phyloP scores from a whole-genome alignment of 441 rosid species.

The Viola pubescens region DNA sequence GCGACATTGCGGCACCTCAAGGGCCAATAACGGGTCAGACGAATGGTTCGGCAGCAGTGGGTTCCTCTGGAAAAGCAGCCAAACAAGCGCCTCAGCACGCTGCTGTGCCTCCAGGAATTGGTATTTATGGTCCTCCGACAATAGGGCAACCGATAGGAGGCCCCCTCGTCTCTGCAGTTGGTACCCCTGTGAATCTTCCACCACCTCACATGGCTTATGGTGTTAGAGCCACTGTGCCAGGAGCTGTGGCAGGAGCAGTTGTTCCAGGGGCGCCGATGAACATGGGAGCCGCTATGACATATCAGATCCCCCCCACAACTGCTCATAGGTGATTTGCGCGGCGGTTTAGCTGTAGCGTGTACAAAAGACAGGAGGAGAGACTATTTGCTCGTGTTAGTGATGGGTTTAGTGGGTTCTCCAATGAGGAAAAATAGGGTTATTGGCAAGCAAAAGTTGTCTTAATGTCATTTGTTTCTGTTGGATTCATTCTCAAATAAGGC shows the following conservation, averaged over 20 bases:
- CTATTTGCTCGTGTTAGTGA: slow-evolving; percentile 25
- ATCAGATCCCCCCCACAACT: slow-evolving; percentile 63
- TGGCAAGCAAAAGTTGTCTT: slow-evolving; percentile 26
- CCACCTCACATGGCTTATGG: slow-evolving; percentile 70
- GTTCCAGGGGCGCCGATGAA: slow-evolving; percentile 81
- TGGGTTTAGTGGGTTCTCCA: slow-evolving; percentile 21
- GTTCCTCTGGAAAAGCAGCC: slow-evolving; percentile 45
- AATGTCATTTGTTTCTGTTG: slow-evolving; percentile 22
- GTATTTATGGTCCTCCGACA: slow-evolving; percentile 60
- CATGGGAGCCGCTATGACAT: slow-evolving; percentile 48
- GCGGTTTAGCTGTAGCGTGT: slow-evolving; percentile 29
- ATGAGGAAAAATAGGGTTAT: slow-evolving; percentile 31
- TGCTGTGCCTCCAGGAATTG: slow-evolving; percentile 44
- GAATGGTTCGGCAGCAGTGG: slow-evolving; percentile 45
- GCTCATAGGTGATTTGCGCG: slow-evolving; percentile 49
- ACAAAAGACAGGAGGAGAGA: slow-evolving; percentile 45
- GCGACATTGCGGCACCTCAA: slow-evolving; percentile 60
- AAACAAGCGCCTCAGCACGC: slow-evolving; percentile 50
- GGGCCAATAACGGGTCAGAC: slow-evolving; percentile 94
- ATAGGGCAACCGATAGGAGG: slow-evolving; percentile 88
- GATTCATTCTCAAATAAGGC: slow-evolving; percentile 32
- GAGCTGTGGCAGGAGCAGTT: slow-evolving; percentile 54
- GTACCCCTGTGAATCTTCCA: slow-evolving; percentile 84
- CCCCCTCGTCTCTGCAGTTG: slow-evolving; percentile 78
- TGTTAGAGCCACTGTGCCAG: slow-evolving; percentile 58